Evolutionary conservation across 345 rosid genomes (phyloP), one percentile per base, ranked within the genome.

Genomic region (Firmiana major): DNA sequence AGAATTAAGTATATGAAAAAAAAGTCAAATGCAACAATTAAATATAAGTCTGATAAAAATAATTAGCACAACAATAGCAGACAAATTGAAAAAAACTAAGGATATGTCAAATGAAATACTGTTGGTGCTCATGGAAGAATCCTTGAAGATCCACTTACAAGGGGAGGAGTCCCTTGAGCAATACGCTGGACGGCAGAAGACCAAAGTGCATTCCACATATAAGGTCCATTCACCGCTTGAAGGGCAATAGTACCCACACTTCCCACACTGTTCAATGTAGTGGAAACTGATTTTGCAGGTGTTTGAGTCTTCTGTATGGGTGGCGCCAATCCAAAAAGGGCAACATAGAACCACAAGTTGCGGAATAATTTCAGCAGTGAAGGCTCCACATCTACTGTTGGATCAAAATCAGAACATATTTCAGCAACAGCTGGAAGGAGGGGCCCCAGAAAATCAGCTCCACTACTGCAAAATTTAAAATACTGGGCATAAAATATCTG

Each of bases 141-240:
- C 43, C 76, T 76, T 82, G 72, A 69, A 70, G 65, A 80, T 82
- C 78, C 78, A 89, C 99, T 90, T 90, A 95, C 99, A 84, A 95
- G 98, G 70, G 99, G 93, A 84, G 99, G 99, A 76, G 99, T 92
- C 85, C 99, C 98, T 88, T 85, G 97, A 81, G 99, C 93, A 85
- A 96, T 93, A 48, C 82, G 92, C 85, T 94, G 88, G 80, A 93
- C 95, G 57, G 99, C 98, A 81, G 91, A 83, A 62, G 89, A 84
- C 99, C 99, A 96, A 68, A 82, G 83, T 65, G 78, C 55, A 80
- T 86, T 88, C 98, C 98, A 96, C 99, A 96, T 89, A 77, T 96
- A 96, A 34, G 99, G 98, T 79, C 99, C 99, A 80, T 83, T 85
- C 79, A 96, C 99, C 38, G 99, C 99, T 82, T 96, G 98, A 77